A percentile compares a stretch with the other conserved stretches of the same genome.
These are phyloP conservation scores for Rhizoclosmatium sp. DNA, from an alignment of 192 early-diverging fungal species.

Conservation along the genomic window DNA sequence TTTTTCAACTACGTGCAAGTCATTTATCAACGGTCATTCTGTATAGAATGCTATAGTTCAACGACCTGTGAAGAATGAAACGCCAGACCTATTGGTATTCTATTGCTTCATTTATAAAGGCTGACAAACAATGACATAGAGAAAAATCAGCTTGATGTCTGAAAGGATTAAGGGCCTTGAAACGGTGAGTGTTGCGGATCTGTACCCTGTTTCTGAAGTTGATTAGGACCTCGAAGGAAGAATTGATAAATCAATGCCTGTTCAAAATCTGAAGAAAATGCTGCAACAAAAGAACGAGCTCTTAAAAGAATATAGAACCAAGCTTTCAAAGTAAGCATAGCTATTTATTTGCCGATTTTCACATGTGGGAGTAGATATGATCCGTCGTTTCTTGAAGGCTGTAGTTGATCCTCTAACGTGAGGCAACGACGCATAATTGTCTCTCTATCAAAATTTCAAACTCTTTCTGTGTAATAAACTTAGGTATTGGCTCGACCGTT, in stretches of 20 bases:
- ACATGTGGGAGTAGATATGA: background rate
- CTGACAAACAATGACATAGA: background rate
- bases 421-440: background rate
- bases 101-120: background rate
- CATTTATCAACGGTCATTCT: background rate
- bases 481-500: background rate
- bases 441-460: conserved; percentile 21
- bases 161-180: background rate
- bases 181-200: background rate
- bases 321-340: conserved; percentile 14
- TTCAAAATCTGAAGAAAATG: conserved; percentile 43
- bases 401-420: background rate
- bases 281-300: conserved; percentile 35
- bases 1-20: background rate
- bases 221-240: conserved; percentile 32
- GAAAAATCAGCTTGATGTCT: background rate
- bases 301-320: conserved; percentile 30
- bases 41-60: background rate
- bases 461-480: conserved; percentile 8
- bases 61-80: background rate
- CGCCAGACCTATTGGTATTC: background rate
- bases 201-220: background rate
- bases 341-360: background rate
- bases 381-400: background rate
- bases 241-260: conserved; percentile 38